These are phyloP conservation scores for Aspergillus fijiensis DNA, from an alignment of 2,329 filamentous ascomycete genomes.

Conservation along the genomic window DNA sequence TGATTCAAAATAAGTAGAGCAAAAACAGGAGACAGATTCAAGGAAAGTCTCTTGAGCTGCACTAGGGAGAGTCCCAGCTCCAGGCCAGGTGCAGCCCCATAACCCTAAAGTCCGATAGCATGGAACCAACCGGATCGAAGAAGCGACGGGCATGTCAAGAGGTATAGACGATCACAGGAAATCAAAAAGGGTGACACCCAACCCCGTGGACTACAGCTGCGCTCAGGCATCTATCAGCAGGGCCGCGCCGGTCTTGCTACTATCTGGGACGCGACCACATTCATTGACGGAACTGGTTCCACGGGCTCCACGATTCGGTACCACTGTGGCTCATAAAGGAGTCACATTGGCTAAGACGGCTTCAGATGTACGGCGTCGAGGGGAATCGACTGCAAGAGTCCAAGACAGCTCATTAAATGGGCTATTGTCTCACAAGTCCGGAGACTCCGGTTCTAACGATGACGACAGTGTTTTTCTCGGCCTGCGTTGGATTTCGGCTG, in stretches of 20 bases:
- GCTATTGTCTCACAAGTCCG: not conserved
- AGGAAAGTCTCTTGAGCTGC: slow-evolving; percentile 2
- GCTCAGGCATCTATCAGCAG: slow-evolving; percentile 10
- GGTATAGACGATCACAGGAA: not conserved
- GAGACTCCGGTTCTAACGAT: not conserved
- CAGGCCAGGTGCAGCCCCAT: not conserved
- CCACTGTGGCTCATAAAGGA: slow-evolving; percentile 20
- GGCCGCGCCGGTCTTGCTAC: not conserved
- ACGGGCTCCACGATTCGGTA: slow-evolving; percentile 25
- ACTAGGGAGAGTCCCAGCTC: not conserved
- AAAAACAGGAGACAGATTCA: not conserved
- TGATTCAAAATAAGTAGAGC: slow-evolving; percentile 8
- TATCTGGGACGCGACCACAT: slow-evolving; percentile 18
- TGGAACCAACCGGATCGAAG: slow-evolving; percentile 9
- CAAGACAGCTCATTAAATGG: not conserved
- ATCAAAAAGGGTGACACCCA: slow-evolving; percentile 16
- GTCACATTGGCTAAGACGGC: slow-evolving; percentile 6
- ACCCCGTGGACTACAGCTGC: slow-evolving; percentile 13
- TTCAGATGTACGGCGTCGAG: not conserved
- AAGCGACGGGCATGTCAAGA: slow-evolving; percentile 5
- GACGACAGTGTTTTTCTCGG: not conserved
- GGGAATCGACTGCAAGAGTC: not conserved
- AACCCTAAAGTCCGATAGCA: slow-evolving; percentile 2
- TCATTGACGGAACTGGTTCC: slow-evolving; percentile 21
- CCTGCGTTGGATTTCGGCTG: not conserved